These are phyloP conservation scores for Microcos paniculata DNA, from an alignment of 345 rosid species.

Conservation along the genomic window DNA sequence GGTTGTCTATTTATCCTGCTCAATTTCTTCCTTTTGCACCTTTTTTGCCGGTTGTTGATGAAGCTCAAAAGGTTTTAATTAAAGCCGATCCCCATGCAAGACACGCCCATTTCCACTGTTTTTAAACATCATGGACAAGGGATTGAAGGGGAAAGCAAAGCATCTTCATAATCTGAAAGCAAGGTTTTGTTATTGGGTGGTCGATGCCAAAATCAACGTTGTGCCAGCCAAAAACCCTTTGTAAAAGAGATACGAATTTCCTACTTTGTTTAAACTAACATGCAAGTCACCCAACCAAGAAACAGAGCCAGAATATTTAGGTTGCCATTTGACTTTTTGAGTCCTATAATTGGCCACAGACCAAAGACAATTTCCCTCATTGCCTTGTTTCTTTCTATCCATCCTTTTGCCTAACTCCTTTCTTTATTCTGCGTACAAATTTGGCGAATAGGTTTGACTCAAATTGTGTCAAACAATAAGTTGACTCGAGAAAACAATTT, in stretches of 20 bases:
- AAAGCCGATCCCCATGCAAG: not conserved
- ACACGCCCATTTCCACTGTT: not conserved
- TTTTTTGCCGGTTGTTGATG: not conserved
- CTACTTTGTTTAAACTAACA: not conserved
- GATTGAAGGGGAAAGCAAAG: not conserved
- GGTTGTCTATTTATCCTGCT: not conserved
- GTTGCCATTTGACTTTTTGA: not conserved
- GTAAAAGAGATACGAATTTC: not conserved
- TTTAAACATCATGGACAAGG: not conserved
- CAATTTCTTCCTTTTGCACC: not conserved
- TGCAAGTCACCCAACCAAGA: not conserved
- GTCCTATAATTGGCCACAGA: not conserved
- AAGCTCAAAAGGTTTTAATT: not conserved
- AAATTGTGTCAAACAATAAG: not conserved
- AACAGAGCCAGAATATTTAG: not conserved
- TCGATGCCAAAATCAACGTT: not conserved
- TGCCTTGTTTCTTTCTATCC: too few species aligned
- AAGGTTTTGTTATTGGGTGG: not conserved
- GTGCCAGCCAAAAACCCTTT: not conserved
- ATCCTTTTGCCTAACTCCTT: too few species aligned
- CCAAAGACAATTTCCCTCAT: not conserved
- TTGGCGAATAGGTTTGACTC: too few species aligned
- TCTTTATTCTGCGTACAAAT: too few species aligned
- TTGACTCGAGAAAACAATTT: not conserved
- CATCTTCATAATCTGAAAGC: not conserved